Evolutionary conservation across 495 filamentous ascomycete species (phyloP).

Genomic region (Penicillium atrosanguineum): DNA sequence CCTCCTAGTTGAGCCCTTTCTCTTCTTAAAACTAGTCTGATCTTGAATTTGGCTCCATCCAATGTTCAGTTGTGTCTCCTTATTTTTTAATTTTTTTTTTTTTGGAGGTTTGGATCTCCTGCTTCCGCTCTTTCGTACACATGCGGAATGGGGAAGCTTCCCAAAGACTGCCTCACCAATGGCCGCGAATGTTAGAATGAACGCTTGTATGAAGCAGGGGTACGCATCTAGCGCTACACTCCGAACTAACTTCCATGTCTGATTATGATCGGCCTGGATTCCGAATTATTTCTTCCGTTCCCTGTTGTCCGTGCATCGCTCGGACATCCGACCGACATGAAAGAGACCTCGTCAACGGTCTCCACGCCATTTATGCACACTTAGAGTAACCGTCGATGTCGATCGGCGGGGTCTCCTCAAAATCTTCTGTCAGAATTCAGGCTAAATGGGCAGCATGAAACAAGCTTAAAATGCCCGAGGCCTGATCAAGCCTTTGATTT

Average conservation of each 20-base stretch:
- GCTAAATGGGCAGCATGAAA: background rate
- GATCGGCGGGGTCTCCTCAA: constrained; percentile 1
- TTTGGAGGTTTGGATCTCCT: no score
- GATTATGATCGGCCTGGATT: background rate
- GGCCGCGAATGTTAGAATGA: background rate
- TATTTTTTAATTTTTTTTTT: no score
- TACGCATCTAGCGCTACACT: background rate
- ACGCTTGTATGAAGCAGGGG: background rate
- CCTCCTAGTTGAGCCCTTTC: no score
- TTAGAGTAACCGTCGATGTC: background rate
- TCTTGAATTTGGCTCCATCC: no score
- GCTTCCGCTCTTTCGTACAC: no score
- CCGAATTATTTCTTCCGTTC: background rate
- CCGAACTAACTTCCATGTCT: background rate
- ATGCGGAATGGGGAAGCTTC: no score
- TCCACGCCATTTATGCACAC: background rate
- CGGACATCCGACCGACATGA: background rate
- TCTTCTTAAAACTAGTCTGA: no score
- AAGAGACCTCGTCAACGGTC: background rate
- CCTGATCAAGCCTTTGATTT: background rate
- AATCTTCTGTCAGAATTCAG: background rate
- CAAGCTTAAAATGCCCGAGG: background rate
- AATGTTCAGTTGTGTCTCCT: no score
- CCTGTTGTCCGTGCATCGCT: background rate
- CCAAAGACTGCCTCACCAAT: background rate